Conservation (phyloP, 192 early-diverging fungal genomes). For the Obelidium mucronatum region DNA sequence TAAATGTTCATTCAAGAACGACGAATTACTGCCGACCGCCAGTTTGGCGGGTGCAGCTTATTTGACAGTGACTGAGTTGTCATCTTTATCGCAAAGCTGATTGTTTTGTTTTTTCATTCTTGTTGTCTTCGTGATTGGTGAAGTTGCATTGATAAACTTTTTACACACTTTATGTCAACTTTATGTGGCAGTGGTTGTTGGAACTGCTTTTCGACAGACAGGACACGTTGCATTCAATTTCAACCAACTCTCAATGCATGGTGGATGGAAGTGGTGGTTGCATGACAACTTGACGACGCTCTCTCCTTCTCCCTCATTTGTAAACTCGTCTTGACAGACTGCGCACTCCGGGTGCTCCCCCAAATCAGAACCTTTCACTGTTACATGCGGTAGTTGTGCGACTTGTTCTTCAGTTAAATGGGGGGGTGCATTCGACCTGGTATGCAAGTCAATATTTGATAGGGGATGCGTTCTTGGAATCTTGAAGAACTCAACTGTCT, state of each 20-base stretch:
- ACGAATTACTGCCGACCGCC: no score
- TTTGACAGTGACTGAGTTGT: no score
- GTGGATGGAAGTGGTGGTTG: slow-evolving; percentile 86
- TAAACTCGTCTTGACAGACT: slow-evolving; percentile 92
- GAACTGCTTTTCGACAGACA: slow-evolving; percentile 72
- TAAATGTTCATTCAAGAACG: no score
- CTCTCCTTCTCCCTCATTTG: slow-evolving; percentile 61
- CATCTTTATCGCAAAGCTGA: no score
- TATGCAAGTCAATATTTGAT: slow-evolving; percentile 2
- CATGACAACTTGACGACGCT: slow-evolving; percentile 80
- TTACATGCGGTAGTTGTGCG: slow-evolving; percentile 62
- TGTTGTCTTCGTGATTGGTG: no score
- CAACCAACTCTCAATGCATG: slow-evolving; percentile 92
- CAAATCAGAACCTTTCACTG: slow-evolving; percentile 60
- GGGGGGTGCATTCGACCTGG: slow-evolving; percentile 71
- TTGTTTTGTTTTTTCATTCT: no score
- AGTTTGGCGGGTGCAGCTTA: no score
- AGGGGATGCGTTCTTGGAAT: not conserved
- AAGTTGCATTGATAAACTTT: no score
- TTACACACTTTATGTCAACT: no score
- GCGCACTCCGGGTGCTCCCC: slow-evolving; percentile 78
- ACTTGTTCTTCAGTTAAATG: slow-evolving; percentile 83
- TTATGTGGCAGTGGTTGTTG: no score
- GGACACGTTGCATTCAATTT: slow-evolving; percentile 92
- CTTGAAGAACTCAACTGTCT: slow-evolving; percentile 15